A percentile compares a stretch with the other conserved stretches of the same genome.
Conservation (phyloP, 2,329 filamentous ascomycete species). For the Coleophoma eucalyptorum region DNA sequence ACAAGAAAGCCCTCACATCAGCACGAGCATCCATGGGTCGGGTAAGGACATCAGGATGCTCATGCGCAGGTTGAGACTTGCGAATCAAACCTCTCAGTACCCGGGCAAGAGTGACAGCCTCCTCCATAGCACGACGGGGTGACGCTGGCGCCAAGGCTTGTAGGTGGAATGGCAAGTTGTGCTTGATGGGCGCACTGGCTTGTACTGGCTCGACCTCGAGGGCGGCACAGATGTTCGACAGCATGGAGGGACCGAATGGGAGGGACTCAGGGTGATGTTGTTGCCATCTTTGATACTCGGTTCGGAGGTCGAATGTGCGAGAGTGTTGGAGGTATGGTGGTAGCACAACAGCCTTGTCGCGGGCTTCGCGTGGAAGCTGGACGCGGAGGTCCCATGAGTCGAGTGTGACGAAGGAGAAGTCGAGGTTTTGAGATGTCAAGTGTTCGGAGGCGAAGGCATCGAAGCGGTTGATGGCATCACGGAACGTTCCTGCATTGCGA, state of each 20-base stretch:
- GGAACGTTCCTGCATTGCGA: conserved; percentile 93
- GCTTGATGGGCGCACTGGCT: conserved; percentile 96
- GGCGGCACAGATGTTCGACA: conserved; percentile 96
- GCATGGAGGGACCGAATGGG: conserved; percentile 90
- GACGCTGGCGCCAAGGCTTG: conserved; percentile 94
- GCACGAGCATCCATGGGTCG: conserved; percentile 95
- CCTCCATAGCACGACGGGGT: conserved; percentile 94
- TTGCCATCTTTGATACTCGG: conserved; percentile 98
- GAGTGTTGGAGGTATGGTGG: conserved; percentile 97
- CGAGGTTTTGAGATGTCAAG: conserved; percentile 82
- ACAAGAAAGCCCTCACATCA: conserved; percentile 92
- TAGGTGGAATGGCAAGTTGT: conserved; percentile 95
- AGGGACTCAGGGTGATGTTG: conserved; percentile 97
- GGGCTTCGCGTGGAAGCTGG: conserved; percentile 93
- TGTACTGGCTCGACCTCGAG: conserved; percentile 97
- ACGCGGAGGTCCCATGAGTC: conserved; percentile 98
- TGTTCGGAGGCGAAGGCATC: conserved; percentile 92
- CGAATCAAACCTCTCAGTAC: conserved; percentile 90
- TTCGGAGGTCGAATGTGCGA: conserved; percentile 91
- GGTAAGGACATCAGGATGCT: conserved; percentile 91
- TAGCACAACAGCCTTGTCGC: conserved; percentile 95
- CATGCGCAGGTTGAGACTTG: conserved; percentile 91
- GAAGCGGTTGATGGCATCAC: conserved; percentile 93
- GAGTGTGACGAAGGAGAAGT: conserved; percentile 97
- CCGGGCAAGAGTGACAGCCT: conserved; percentile 88